Conservation (phyloP, 805 yeast genomes). For the Myxozyma geophila region DNA sequence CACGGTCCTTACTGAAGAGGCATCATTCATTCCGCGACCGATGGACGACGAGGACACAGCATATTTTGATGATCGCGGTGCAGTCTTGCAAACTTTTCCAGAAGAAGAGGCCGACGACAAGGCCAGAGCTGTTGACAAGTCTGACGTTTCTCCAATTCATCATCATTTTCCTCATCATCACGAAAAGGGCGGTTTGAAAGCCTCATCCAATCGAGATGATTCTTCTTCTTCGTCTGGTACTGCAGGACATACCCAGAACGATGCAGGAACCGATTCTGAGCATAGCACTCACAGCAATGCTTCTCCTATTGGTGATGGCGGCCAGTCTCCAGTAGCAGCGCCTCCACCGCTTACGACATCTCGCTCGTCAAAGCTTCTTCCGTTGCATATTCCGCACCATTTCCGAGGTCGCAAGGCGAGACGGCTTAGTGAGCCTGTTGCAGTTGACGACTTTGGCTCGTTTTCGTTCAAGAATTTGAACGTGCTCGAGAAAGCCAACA, state of each 20-base stretch:
- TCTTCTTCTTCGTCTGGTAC: not conserved
- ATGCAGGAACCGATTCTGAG: constrained; percentile 7
- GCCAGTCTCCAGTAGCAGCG: not conserved
- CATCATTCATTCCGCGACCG: constrained; percentile 76
- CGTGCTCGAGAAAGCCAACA: constrained; percentile 90
- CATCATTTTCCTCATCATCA: not conserved
- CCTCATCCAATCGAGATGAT: not conserved
- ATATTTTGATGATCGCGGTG: constrained; percentile 91
- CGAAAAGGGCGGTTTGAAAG: not conserved
- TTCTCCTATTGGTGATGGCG: not conserved
- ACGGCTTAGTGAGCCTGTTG: constrained; percentile 65
- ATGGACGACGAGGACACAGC: constrained; percentile 87
- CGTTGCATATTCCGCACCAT: constrained; percentile 58
- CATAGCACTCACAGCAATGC: constrained; percentile 1
- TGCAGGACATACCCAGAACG: not conserved
- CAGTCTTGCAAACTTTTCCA: constrained; percentile 68
- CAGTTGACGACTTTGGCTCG: constrained; percentile 75
- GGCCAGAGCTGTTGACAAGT: constrained; percentile 38
- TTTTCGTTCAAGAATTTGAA: constrained; percentile 88
- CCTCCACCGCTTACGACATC: constrained; percentile 11
- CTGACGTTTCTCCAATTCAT: not conserved
- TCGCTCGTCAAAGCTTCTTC: constrained; percentile 31
- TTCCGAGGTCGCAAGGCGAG: constrained; percentile 71
- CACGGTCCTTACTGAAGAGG: constrained; percentile 68
- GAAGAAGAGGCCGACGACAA: constrained; percentile 45